phyloP scores from a whole-genome alignment of 441 rosid species.

The Brassica hybrid region DNA sequence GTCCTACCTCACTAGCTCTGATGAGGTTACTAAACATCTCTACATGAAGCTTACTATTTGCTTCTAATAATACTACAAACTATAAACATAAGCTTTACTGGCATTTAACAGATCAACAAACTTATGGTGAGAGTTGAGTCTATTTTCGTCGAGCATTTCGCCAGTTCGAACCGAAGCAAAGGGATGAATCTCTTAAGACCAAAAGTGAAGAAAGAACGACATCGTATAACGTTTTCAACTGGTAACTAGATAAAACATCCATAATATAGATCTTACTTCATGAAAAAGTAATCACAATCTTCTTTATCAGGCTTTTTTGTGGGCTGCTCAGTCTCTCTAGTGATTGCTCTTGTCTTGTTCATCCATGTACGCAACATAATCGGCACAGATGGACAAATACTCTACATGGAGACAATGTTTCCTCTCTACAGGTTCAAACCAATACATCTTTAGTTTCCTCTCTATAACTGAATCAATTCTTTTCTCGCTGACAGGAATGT shows the following conservation, averaged over 20 bases:
- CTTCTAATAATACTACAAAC: not conserved
- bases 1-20: slow-evolving; percentile 59
- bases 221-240: slow-evolving; percentile 44
- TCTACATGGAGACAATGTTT: slow-evolving; percentile 75
- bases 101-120: slow-evolving; percentile 42
- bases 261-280: not conserved
- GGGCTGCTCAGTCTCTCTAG: slow-evolving; percentile 69
- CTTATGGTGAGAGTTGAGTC: slow-evolving; percentile 53
- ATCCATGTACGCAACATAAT: slow-evolving; percentile 52
- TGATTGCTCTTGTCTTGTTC: slow-evolving; percentile 54
- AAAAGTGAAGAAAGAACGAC: slow-evolving; percentile 44
- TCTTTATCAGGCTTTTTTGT: slow-evolving; percentile 64
- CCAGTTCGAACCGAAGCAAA: slow-evolving; percentile 44
- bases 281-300: not conserved
- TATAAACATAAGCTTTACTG: not conserved
- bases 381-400: slow-evolving; percentile 31
- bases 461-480: not conserved
- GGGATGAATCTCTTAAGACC: slow-evolving; percentile 52
- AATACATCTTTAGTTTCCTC: not conserved
- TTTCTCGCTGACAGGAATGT: not conserved
- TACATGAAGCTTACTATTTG: not conserved
- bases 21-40: slow-evolving; percentile 49
- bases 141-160: slow-evolving; percentile 51
- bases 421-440: slow-evolving; percentile 67
- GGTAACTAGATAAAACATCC: slow-evolving; percentile 33